These are phyloP conservation scores for Mortierella hygrophila DNA, from an alignment of 192 early-diverging fungal genomes.

Conservation along the genomic window DNA sequence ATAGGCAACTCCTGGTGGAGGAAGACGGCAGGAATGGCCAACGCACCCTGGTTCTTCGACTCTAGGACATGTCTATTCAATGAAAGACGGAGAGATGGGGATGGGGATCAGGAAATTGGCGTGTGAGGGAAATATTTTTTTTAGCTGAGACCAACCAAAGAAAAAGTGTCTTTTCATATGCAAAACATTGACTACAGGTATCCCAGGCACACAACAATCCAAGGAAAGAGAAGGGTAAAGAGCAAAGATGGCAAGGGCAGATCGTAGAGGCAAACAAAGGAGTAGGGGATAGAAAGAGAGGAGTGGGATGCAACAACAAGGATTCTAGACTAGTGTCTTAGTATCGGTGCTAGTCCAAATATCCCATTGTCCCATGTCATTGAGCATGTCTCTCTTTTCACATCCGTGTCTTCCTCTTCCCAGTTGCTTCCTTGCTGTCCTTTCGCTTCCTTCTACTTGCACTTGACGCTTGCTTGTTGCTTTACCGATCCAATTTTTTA, in stretches of 20 bases:
- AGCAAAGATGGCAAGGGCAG: neutral
- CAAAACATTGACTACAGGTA: slow-evolving; percentile 7
- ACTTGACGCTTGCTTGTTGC: neutral
- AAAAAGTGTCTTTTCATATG: neutral
- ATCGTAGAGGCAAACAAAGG: neutral
- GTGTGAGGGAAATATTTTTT: neutral
- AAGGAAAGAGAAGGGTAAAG: neutral
- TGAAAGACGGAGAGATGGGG: neutral
- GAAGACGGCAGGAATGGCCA: slow-evolving; percentile 62
- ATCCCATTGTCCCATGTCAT: neutral
- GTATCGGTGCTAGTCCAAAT: neutral
- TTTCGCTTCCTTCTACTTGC: too few species aligned
- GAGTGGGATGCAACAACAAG: neutral
- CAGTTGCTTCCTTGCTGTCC: neutral
- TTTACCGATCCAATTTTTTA: slow-evolving; percentile 1
- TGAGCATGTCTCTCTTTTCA: neutral
- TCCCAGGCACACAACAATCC: neutral
- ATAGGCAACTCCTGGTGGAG: slow-evolving; percentile 71
- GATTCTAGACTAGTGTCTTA: neutral
- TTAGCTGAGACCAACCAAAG: neutral
- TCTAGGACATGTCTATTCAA: slow-evolving; percentile 48
- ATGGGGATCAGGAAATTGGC: neutral
- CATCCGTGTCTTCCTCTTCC: neutral
- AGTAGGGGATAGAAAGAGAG: neutral
- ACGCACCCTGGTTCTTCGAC: slow-evolving; percentile 37